A percentile compares a stretch with the other conserved stretches of the same genome.
Evolutionary conservation across 2,329 filamentous ascomycete genomes (phyloP).

Genomic region (Verticillium alfalfae): DNA sequence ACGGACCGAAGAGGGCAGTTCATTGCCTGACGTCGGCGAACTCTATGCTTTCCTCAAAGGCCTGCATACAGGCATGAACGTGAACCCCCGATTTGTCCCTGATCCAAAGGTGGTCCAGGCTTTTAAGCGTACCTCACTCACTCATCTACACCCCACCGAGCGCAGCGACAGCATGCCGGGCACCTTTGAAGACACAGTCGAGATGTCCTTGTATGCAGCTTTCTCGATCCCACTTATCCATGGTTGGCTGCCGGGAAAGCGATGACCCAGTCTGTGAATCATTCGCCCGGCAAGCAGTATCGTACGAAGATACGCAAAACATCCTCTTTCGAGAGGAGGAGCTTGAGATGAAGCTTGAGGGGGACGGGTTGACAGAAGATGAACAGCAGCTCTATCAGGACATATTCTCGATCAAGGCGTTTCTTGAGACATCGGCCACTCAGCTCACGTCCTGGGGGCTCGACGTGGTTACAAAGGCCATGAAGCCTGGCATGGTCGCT

Average conservation of each 20-base stretch:
- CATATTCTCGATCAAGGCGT: conserved; percentile 76
- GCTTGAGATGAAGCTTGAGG: conserved; percentile 69
- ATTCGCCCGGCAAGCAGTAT: conserved; percentile 68
- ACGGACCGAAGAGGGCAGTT: conserved; percentile 54
- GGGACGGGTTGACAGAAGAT: conserved; percentile 57
- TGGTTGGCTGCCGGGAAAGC: conserved; percentile 74
- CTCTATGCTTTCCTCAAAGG: conserved; percentile 83
- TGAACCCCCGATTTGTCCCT: conserved; percentile 83
- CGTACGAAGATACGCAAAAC: conserved; percentile 89
- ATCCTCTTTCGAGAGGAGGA: conserved; percentile 86
- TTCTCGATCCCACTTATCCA: conserved; percentile 88
- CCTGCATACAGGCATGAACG: conserved; percentile 94
- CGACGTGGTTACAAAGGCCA: conserved; percentile 62
- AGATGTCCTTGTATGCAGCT: conserved; percentile 86
- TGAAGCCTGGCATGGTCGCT: conserved; percentile 73
- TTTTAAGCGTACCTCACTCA: conserved; percentile 46
- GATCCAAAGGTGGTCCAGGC: conserved; percentile 38
- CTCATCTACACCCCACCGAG: conserved; percentile 44
- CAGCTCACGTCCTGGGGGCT: conserved; percentile 83
- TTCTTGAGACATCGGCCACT: conserved; percentile 73
- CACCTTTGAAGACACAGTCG: conserved; percentile 78
- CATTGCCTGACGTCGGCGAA: conserved; percentile 80
- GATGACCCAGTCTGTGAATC: conserved; percentile 63
- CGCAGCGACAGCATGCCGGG: conserved; percentile 52
- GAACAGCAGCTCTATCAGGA: conserved; percentile 82